Conservation (phyloP, 768 basidiomycete species). For the Tricholomella constricta region DNA sequence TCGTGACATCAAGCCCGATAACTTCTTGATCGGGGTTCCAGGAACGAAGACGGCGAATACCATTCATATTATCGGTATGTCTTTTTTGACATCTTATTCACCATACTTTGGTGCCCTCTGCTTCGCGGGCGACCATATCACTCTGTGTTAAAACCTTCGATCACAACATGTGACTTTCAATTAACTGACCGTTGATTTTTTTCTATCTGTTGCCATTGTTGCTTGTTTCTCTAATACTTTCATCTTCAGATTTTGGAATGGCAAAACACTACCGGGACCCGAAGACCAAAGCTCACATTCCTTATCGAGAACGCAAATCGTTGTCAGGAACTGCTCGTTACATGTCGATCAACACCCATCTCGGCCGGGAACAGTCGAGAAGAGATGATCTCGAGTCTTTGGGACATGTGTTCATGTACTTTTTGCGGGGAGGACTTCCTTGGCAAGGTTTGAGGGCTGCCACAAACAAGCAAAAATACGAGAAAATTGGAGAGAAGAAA, state of each 20-base stretch:
- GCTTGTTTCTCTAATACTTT: conserved; percentile 6
- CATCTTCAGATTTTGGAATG: conserved; percentile 88
- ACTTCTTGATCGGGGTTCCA: conserved; percentile 96
- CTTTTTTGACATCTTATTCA: conserved; percentile 6
- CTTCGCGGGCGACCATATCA: neutral
- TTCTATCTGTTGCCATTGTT: too few species aligned
- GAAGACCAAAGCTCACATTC: conserved; percentile 96
- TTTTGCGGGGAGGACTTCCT: conserved; percentile 91
- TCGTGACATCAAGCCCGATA: conserved; percentile 99
- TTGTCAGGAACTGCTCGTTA: conserved; percentile 96
- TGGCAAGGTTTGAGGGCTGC: conserved; percentile 98
- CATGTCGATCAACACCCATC: conserved; percentile 99
- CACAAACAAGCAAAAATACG: conserved; percentile 99
- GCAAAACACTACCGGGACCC: conserved; percentile 99
- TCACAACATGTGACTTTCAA: neutral
- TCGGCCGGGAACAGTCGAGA: conserved; percentile 93
- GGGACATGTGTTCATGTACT: conserved; percentile 99
- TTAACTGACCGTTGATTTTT: neutral
- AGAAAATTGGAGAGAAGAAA: conserved; percentile 99
- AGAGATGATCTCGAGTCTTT: conserved; percentile 96
- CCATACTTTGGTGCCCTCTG: neutral
- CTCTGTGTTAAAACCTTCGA: neutral
- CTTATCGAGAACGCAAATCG: conserved; percentile 98
- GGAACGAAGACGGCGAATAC: conserved; percentile 88
- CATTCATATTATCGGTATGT: conserved; percentile 84